These are phyloP conservation scores for Leccinellum albellum DNA, from an alignment of 768 basidiomycete species.

Conservation along the genomic window DNA sequence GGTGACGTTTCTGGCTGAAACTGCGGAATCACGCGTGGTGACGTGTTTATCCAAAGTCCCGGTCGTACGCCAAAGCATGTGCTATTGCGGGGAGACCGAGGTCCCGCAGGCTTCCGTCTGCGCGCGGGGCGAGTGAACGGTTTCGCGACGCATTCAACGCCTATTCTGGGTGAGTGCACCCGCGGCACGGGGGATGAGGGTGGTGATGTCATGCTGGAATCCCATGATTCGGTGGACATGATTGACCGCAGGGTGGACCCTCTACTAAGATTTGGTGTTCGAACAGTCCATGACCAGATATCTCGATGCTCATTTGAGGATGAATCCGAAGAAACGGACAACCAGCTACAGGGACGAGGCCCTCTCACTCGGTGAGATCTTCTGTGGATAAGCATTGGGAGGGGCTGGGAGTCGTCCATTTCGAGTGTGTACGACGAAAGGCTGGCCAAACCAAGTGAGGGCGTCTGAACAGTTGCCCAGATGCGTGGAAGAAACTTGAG, in stretches of 20 bases:
- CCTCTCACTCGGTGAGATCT: constrained; percentile 22
- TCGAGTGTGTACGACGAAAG: neutral
- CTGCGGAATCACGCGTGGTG: constrained; percentile 6
- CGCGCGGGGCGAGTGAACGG: constrained; percentile 1
- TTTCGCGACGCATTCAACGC: constrained; percentile 5
- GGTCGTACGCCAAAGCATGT: constrained; percentile 8
- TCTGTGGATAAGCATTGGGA: constrained; percentile 4
- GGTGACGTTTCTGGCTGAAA: neutral
- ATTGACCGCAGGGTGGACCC: constrained; percentile 13
- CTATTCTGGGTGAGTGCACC: neutral
- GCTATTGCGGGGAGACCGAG: constrained; percentile 21
- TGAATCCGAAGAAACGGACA: constrained; percentile 13
- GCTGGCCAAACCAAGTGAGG: neutral
- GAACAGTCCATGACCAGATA: constrained; percentile 16
- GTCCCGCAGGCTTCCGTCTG: constrained; percentile 25
- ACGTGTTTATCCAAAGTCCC: constrained; percentile 18
- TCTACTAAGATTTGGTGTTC: constrained; percentile 12
- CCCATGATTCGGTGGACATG: constrained; percentile 12
- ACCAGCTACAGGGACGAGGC: constrained; percentile 30
- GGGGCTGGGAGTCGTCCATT: constrained; percentile 13
- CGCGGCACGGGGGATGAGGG: constrained; percentile 11
- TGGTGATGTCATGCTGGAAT: constrained; percentile 10
- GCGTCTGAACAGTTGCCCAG: neutral
- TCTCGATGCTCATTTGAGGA: constrained; percentile 13
- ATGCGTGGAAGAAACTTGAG: constrained; percentile 5